Base-by-base conservation (phyloP, 805 yeast genomes). In the Ogataea nonfermentans region DNA sequence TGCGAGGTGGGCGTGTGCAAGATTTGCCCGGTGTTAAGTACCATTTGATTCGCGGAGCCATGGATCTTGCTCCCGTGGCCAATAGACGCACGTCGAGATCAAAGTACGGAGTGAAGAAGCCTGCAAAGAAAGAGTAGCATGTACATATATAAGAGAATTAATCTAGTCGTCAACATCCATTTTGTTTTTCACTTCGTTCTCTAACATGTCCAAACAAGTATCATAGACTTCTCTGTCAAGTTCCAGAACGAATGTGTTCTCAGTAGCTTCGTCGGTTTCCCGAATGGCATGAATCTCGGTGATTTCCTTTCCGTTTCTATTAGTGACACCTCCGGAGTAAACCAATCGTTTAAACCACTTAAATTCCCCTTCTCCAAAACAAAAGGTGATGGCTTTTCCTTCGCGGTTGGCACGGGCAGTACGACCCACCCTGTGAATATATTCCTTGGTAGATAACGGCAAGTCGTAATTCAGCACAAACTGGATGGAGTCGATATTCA, bases 1-100 rank as follows among this genome's bases (percentile, higher is more conserved):
- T 93, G 3, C 79, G 99, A 66, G 99, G 99, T n/a, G 99, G 99
- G 11, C 81, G 97, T 74, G 87, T 87, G 37, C 96, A 90, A 61
- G 99, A 93, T 79, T 71, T 91, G 55, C 99, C 99, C 17, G 99
- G 99, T 76, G 96, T 93, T 34, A 90, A 88, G 62, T 93, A 93
- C 65, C 93, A 86, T 66, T 72, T 88, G 52, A 84, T 93, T 14
- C 79, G 99, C 70, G 99, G 99, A 35, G 86, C 89, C 7, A 78
- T 81, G 59, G 99, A 91, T 70, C 72, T 93, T 57, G 84, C 89
- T 34, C 98, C 97, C 35, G 99, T 93, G 23, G 96, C 95, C 25
- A 88, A 89, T 59, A 79, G 98, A 67, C 73, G 80, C 34, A 82
- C 95, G 5, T 82, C 95, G 11, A 79, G 99, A 62, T 83, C 95